phyloP scores from a whole-genome alignment of 2,329 filamentous ascomycete genomes.

The Claviceps quebecensis region DNA sequence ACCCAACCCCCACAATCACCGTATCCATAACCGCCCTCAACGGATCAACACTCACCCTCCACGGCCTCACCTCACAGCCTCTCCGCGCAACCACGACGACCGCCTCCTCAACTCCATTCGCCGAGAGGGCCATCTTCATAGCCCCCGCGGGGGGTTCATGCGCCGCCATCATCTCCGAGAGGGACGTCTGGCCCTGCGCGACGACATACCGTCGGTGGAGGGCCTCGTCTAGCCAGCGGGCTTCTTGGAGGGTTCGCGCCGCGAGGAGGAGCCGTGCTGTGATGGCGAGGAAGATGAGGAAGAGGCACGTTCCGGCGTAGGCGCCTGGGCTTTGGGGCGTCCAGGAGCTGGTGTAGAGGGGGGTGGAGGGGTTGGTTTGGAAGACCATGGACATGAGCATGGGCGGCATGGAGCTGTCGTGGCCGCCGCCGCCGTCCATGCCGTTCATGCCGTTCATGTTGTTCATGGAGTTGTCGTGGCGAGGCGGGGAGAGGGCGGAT shows the following conservation, averaged over 20 bases:
- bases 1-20: slow-evolving; percentile 61
- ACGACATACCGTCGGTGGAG: slow-evolving; percentile 64
- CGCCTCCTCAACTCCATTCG: slow-evolving; percentile 68
- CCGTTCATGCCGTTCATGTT: slow-evolving; percentile 11
- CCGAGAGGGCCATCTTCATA: slow-evolving; percentile 53
- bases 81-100: slow-evolving; percentile 58
- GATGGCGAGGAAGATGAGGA: slow-evolving; percentile 64
- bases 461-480: slow-evolving; percentile 12
- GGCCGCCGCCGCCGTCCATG: background rate
- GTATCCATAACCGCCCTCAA: slow-evolving; percentile 58
- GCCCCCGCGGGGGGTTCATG: slow-evolving; percentile 37
- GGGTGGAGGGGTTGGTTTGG: slow-evolving; percentile 36
- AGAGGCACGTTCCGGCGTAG: slow-evolving; percentile 86
- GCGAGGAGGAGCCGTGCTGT: slow-evolving; percentile 60
- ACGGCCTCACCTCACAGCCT: slow-evolving; percentile 45
- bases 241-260: slow-evolving; percentile 48
- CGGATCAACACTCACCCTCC: slow-evolving; percentile 69
- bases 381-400: slow-evolving; percentile 41
- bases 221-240: slow-evolving; percentile 55
- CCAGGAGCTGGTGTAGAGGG: slow-evolving; percentile 53
- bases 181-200: slow-evolving; percentile 48
- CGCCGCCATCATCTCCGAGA: slow-evolving; percentile 44
- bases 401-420: slow-evolving; percentile 6
- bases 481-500: slow-evolving; percentile 1
- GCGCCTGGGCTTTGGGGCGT: slow-evolving; percentile 53